These are phyloP conservation scores for Sicyos baderoa DNA, from an alignment of 306 rosid species.

Conservation along the genomic window DNA sequence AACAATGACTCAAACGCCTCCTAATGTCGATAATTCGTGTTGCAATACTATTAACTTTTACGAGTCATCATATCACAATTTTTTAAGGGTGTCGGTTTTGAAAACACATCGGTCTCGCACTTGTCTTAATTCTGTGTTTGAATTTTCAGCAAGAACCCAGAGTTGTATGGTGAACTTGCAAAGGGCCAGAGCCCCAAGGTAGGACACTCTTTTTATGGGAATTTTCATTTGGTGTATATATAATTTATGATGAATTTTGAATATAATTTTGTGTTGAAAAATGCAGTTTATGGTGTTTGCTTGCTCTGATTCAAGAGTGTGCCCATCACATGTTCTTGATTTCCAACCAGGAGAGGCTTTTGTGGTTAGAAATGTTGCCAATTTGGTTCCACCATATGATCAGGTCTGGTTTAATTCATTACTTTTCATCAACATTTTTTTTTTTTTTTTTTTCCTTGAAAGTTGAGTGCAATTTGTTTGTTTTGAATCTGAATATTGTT, in stretches of 20 bases:
- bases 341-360: constrained; percentile 99
- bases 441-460: too few species aligned
- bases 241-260: background rate
- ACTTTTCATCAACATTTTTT: background rate
- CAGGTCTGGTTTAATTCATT: constrained; percentile 32
- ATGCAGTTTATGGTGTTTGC: constrained; percentile 92
- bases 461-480: background rate
- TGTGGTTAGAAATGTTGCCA: constrained; percentile 91
- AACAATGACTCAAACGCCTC: too few species aligned
- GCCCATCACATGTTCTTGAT: constrained; percentile 90
- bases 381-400: constrained; percentile 84
- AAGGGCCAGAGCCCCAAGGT: constrained; percentile 93
- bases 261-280: background rate
- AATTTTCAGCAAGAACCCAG: constrained; percentile 60
- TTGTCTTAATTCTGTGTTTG: constrained; percentile 13
- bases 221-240: too few species aligned
- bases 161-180: constrained; percentile 75
- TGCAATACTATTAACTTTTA: too few species aligned
- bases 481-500: background rate
- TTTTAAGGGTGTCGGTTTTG: too few species aligned
- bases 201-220: background rate
- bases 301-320: constrained; percentile 94
- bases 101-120: background rate
- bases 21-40: too few species aligned
- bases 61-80: too few species aligned